A percentile compares a stretch with the other conserved stretches of the same genome.
Evolutionary conservation across 768 basidiomycete genomes (phyloP).

Genomic region (Lactarius sp.): DNA sequence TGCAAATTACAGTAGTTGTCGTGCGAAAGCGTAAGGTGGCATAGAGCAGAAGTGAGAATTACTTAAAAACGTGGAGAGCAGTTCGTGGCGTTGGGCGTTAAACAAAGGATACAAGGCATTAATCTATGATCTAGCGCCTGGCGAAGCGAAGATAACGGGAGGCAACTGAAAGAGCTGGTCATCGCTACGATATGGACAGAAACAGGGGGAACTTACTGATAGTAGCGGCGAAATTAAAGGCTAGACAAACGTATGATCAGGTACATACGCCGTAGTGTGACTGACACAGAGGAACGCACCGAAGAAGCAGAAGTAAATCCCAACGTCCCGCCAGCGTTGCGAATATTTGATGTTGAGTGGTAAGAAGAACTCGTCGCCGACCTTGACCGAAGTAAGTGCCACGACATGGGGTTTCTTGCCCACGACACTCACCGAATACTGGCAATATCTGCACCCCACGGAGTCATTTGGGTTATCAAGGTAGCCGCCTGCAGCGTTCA

Average conservation of each 20-base stretch:
- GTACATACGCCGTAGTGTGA: background rate
- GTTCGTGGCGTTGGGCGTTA: background rate
- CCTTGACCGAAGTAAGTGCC: conserved; percentile 27
- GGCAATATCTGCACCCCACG: conserved; percentile 65
- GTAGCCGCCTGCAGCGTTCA: conserved; percentile 61
- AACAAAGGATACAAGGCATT: background rate
- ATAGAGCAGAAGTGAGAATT: background rate
- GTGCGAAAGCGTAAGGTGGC: background rate
- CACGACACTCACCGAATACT: conserved; percentile 40
- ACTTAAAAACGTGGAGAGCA: background rate
- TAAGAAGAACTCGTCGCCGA: conserved; percentile 65
- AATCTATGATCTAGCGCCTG: conserved; percentile 18
- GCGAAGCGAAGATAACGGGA: conserved; percentile 51
- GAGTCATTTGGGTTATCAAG: conserved; percentile 62
- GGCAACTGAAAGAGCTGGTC: conserved; percentile 42
- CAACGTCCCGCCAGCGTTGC: conserved; percentile 63
- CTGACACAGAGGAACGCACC: conserved; percentile 34
- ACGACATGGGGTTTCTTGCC: background rate
- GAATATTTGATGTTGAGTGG: conserved; percentile 63
- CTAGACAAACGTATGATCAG: conserved; percentile 28
- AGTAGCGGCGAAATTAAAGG: conserved; percentile 66
- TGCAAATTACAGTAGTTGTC: background rate
- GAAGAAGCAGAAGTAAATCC: conserved; percentile 59
- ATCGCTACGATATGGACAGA: background rate
- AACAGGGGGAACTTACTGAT: conserved; percentile 36